Evolutionary conservation across 306 rosid genomes (phyloP).

Genomic region (Quercus cerris): DNA sequence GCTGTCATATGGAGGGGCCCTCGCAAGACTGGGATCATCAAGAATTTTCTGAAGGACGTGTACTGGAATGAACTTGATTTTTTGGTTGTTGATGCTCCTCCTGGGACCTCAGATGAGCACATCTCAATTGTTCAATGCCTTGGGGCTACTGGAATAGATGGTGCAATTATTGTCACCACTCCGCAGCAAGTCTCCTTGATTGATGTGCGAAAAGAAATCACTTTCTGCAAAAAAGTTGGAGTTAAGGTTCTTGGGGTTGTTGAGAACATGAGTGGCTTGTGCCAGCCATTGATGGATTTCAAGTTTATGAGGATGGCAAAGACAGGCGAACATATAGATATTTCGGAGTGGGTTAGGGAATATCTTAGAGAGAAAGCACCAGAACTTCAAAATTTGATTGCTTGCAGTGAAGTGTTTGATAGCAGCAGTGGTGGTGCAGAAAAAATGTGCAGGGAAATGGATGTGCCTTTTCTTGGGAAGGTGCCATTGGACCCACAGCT

Average conservation of each 20-base stretch:
- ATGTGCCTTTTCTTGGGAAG: too few relatives aligned
- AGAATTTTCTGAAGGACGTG: conserved; percentile 84
- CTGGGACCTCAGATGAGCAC: conserved; percentile 95
- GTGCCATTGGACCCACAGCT: too few relatives aligned
- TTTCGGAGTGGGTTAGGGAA: conserved; percentile 62
- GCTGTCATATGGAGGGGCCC: conserved; percentile 93
- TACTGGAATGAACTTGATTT: conserved; percentile 92
- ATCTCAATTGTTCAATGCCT: conserved; percentile 83
- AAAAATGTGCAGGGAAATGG: conserved; percentile 76
- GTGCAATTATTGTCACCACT: conserved; percentile 91
- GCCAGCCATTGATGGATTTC: conserved; percentile 58
- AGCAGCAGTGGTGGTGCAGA: conserved; percentile 83
- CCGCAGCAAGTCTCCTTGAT: conserved; percentile 88
- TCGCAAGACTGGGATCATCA: conserved; percentile 80
- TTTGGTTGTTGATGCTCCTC: conserved; percentile 90
- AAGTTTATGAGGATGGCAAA: conserved; percentile 53
- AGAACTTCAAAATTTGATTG: conserved; percentile 50
- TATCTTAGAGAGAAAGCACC: conserved; percentile 67
- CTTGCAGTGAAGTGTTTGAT: conserved; percentile 80
- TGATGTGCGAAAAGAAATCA: conserved; percentile 87
- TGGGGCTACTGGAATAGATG: conserved; percentile 65
- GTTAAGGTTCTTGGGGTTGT: conserved; percentile 80
- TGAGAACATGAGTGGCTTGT: conserved; percentile 91
- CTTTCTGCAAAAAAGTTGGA: conserved; percentile 81
- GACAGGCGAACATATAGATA: conserved; percentile 66